Percentiles rank a stretch among this genome's conserved stretches.
phyloP scores from a whole-genome alignment of 208 protist genomes.

The Jaenimonas drosophilae region DNA sequence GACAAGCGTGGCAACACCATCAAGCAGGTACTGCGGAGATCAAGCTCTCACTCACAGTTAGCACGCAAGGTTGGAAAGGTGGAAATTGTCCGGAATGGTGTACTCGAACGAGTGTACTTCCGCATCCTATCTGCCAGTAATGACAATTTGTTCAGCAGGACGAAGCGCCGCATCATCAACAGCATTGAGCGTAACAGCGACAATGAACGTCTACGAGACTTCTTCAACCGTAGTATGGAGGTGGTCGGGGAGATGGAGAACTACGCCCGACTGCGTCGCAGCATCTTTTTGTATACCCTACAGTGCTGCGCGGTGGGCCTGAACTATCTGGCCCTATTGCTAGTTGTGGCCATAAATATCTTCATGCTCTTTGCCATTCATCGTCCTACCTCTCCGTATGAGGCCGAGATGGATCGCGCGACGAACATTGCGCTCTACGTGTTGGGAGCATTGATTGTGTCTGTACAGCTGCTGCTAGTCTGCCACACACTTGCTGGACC shows the following conservation, averaged over 20 bases:
- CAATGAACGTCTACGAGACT: constrained; percentile 45
- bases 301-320: constrained; percentile 35
- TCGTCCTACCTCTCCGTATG: too few species aligned
- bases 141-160: constrained; percentile 25
- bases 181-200: constrained; percentile 36
- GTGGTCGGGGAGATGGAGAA: constrained; percentile 47
- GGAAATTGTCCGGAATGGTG: constrained; percentile 38
- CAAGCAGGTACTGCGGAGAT: constrained; percentile 30
- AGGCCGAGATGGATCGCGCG: too few species aligned
- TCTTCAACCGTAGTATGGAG: constrained; percentile 24
- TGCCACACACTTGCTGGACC: too few species aligned
- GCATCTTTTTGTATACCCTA: constrained; percentile 16
- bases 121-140: constrained; percentile 23
- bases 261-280: constrained; percentile 25
- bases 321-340: constrained; percentile 14
- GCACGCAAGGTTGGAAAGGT: constrained; percentile 42
- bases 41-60: constrained; percentile 19
- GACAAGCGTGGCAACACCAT: constrained; percentile 39
- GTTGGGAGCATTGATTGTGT: too few species aligned
- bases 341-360: constrained; percentile 45
- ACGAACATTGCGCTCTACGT: too few species aligned
- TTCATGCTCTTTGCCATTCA: constrained; percentile 32
- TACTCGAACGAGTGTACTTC: constrained; percentile 66
- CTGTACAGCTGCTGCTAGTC: too few species aligned
- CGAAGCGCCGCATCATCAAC: constrained; percentile 18